These are phyloP conservation scores for Coprinopsis marcescibilis DNA, from an alignment of 768 basidiomycete species.

Conservation along the genomic window DNA sequence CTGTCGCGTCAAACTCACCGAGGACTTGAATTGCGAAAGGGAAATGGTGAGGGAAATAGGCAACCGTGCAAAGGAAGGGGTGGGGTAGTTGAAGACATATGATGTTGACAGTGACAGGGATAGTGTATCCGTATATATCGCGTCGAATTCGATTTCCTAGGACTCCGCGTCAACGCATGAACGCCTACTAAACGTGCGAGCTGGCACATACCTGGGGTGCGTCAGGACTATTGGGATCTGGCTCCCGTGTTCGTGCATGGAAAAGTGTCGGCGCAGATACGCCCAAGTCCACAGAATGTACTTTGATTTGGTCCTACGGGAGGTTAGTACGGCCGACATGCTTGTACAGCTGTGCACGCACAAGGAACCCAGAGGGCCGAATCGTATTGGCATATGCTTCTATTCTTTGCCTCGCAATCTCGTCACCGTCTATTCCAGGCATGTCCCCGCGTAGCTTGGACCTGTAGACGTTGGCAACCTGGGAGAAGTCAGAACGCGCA, in stretches of 20 bases:
- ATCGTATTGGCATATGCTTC: constrained; percentile 79
- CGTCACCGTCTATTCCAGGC: constrained; percentile 71
- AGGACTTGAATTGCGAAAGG: constrained; percentile 65
- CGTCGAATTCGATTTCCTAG: constrained; percentile 77
- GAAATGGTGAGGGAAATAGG: constrained; percentile 79
- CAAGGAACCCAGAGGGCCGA: constrained; percentile 64
- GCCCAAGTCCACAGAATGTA: constrained; percentile 83
- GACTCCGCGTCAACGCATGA: constrained; percentile 9
- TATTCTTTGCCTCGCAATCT: constrained; percentile 71
- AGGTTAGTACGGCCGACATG: constrained; percentile 3
- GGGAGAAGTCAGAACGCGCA: constrained; percentile 4
- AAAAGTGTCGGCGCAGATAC: constrained; percentile 71
- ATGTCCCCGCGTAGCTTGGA: constrained; percentile 70
- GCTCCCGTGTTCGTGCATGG: constrained; percentile 49
- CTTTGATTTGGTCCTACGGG: constrained; percentile 73
- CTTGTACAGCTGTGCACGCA: constrained; percentile 25
- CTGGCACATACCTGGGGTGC: constrained; percentile 13
- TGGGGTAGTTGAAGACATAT: constrained; percentile 82
- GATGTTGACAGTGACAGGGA: constrained; percentile 81
- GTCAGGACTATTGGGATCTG: constrained; percentile 13
- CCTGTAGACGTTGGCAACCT: constrained; percentile 72
- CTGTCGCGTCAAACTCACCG: constrained; percentile 33
- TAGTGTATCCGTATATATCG: constrained; percentile 77
- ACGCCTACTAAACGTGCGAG: background rate
- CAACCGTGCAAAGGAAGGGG: constrained; percentile 73